phyloP scores from a whole-genome alignment of 2,329 filamentous ascomycete species.

The Oidium heveae region DNA sequence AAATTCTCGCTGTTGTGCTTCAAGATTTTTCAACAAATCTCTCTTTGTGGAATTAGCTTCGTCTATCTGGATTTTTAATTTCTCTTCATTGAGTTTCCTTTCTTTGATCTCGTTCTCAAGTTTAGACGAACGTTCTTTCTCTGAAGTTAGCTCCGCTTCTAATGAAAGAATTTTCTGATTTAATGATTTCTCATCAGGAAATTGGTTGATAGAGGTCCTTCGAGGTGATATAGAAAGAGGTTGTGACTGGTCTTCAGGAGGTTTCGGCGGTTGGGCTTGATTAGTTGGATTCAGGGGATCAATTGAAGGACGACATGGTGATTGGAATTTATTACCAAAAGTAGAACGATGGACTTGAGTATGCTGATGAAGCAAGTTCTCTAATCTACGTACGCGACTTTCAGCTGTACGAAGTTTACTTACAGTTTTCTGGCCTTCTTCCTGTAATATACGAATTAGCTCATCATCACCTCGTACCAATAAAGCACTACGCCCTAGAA shows the following conservation, averaged over 20 bases:
- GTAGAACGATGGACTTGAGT: conserved; percentile 29
- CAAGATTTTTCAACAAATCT: conserved; percentile 84
- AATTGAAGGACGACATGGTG: conserved; percentile 17
- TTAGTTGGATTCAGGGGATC: conserved; percentile 23
- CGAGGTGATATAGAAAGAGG: conserved; percentile 34
- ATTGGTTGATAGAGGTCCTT: conserved; percentile 33
- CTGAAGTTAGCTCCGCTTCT: conserved; percentile 52
- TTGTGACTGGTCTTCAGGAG: conserved; percentile 22
- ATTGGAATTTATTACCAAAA: conserved; percentile 29
- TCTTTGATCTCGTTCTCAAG: conserved; percentile 45
- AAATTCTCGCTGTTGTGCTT: conserved; percentile 75
- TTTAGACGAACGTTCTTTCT: conserved; percentile 39
- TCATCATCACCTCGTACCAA: conserved; percentile 76
- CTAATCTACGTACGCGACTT: conserved; percentile 70
- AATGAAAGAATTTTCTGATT: conserved; percentile 37
- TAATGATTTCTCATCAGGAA: conserved; percentile 32
- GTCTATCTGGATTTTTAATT: conserved; percentile 44
- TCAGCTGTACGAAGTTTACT: conserved; percentile 58
- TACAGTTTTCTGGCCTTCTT: conserved; percentile 54
- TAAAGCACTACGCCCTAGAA: conserved; percentile 63
- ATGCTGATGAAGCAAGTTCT: conserved; percentile 79
- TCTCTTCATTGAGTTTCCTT: conserved; percentile 29
- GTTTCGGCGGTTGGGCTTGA: conserved; percentile 9
- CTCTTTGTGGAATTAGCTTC: conserved; percentile 82
- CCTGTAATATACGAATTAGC: conserved; percentile 47